Conservation (phyloP, 2,329 filamentous ascomycete genomes). For the Fusarium fracticaudum region DNA sequence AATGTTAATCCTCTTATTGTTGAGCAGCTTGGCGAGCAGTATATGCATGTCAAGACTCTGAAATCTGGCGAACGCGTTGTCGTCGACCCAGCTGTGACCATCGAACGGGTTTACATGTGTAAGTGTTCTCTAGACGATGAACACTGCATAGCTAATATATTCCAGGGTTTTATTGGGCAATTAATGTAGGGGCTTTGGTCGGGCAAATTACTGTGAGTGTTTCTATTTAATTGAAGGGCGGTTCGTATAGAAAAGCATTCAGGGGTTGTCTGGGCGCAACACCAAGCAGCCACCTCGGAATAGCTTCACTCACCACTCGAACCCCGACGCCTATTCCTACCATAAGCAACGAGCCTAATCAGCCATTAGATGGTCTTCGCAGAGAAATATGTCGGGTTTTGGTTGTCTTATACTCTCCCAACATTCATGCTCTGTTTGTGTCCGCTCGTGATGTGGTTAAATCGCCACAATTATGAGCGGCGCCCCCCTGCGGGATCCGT, state of each 20-base stretch:
- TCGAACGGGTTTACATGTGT: conserved; percentile 62
- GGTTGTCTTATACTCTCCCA: conserved; percentile 74
- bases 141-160: neutral
- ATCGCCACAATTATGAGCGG: conserved; percentile 66
- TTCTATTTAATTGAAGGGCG: neutral
- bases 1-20: conserved; percentile 76
- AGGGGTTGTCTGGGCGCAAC: no score
- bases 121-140: neutral
- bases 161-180: conserved; percentile 68
- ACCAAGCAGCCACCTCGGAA: no score
- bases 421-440: conserved; percentile 71
- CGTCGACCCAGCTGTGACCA: conserved; percentile 70
- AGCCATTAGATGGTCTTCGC: conserved; percentile 66
- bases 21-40: conserved; percentile 70
- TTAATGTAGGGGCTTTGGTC: conserved; percentile 59
- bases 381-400: conserved; percentile 80
- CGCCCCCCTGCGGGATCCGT: conserved; percentile 73
- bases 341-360: no score
- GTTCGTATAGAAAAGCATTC: no score
- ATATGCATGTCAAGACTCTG: conserved; percentile 62
- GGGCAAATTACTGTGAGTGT: conserved; percentile 64
- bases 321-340: no score
- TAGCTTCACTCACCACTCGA: no score
- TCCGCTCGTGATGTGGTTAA: conserved; percentile 69
- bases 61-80: conserved; percentile 69